phyloP scores from a whole-genome alignment of 2,329 filamentous ascomycete genomes.

The Cladophialophora yegresii region DNA sequence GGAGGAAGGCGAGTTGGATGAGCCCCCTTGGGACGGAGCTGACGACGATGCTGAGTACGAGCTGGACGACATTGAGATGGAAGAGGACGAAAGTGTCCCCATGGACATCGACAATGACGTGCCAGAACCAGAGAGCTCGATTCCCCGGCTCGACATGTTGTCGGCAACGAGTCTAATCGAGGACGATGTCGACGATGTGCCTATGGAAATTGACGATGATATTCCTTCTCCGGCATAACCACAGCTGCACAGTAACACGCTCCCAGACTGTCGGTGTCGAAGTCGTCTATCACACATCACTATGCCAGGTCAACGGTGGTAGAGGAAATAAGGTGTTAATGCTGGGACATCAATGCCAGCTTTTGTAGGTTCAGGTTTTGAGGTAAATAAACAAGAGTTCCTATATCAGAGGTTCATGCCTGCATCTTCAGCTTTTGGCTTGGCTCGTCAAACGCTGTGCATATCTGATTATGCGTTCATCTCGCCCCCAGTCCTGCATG shows the following conservation, averaged over 20 bases:
- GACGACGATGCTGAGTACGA: neutral
- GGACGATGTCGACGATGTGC: neutral
- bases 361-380: neutral
- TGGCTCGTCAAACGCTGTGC: neutral
- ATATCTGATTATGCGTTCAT: neutral
- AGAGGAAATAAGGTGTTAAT: neutral
- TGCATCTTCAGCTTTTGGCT: neutral
- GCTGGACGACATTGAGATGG: neutral
- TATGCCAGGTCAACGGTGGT: neutral
- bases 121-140: neutral
- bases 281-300: neutral
- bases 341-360: neutral
- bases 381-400: neutral
- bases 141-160: neutral
- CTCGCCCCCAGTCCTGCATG: neutral
- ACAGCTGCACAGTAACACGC: neutral
- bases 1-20: slow-evolving; percentile 19
- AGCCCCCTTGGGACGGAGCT: slow-evolving; percentile 13
- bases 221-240: neutral
- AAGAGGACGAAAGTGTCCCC: neutral
- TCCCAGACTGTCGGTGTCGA: neutral
- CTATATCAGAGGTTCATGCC: neutral
- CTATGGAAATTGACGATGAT: neutral
- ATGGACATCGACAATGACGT: slow-evolving; percentile 6
- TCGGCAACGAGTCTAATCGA: neutral